phyloP scores from a whole-genome alignment of 1,284 basidiomycete genomes.

The Ganoderma meredithae region DNA sequence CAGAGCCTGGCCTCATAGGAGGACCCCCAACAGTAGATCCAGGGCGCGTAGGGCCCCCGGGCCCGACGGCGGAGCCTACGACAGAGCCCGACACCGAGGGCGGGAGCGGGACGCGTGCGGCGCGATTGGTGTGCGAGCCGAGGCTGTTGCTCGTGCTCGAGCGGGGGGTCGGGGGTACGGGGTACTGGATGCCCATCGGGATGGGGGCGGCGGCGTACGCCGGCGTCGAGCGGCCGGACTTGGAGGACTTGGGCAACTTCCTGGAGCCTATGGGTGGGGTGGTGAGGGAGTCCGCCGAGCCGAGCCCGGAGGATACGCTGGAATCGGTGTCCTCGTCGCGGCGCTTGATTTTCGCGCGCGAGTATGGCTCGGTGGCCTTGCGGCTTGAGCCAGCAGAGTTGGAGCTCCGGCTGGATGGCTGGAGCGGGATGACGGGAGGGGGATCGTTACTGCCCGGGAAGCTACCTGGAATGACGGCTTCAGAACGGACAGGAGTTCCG shows the following conservation, averaged over 20 bases:
- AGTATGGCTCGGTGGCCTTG: constrained; percentile 28
- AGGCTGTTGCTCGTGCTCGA: constrained; percentile 28
- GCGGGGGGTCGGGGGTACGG: constrained; percentile 36
- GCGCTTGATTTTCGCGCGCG: constrained; percentile 26
- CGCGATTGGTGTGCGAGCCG: constrained; percentile 27
- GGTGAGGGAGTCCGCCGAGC: constrained; percentile 39
- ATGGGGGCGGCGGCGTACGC: constrained; percentile 39
- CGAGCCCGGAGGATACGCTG: constrained; percentile 37
- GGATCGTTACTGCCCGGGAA: constrained; percentile 26
- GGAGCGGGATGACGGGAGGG: constrained; percentile 31
- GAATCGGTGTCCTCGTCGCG: constrained; percentile 38
- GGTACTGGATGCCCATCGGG: constrained; percentile 33
- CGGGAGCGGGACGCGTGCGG: constrained; percentile 35
- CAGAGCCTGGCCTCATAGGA: constrained; percentile 3
- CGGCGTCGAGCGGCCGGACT: constrained; percentile 29
- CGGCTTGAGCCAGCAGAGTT: constrained; percentile 28
- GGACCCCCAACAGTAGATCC: constrained; percentile 22
- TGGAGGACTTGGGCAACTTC: constrained; percentile 22
- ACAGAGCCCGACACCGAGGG: constrained; percentile 27
- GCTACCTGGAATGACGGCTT: constrained; percentile 22
- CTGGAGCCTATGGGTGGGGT: constrained; percentile 38
- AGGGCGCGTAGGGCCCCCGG: neutral
- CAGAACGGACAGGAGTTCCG: constrained; percentile 28
- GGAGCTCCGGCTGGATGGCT: constrained; percentile 27
- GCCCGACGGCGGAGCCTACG: too few relatives aligned